phyloP scores from a whole-genome alignment of 2,329 filamentous ascomycete species.

The Fusarium nurragi region DNA sequence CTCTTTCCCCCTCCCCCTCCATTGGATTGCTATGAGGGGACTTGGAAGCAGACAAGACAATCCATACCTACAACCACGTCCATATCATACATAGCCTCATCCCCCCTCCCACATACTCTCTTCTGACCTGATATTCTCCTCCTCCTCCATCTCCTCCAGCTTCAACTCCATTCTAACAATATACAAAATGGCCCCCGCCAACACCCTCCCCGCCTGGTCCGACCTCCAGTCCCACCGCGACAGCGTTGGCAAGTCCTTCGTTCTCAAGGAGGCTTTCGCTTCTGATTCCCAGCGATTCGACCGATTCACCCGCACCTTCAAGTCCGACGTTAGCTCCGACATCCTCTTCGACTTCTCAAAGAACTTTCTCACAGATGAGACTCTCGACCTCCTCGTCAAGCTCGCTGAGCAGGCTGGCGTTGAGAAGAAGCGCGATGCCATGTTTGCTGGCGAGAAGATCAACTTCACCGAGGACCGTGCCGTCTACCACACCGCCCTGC shows the following conservation, averaged over 20 bases:
- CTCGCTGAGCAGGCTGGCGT: conserved; percentile 91
- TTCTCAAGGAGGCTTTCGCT: conserved; percentile 92
- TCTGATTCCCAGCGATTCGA: conserved; percentile 88
- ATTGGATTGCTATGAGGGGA: conserved; percentile 12
- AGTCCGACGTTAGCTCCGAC: conserved; percentile 82
- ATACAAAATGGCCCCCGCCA: conserved; percentile 77
- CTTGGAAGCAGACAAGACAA: conserved; percentile 19
- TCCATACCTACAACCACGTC: not conserved
- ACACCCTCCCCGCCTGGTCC: conserved; percentile 86
- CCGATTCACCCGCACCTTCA: conserved; percentile 88
- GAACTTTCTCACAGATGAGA: conserved; percentile 97
- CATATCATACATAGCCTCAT: conserved; percentile 25
- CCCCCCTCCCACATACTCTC: conserved; percentile 24
- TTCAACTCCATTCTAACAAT: not conserved
- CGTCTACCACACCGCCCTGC: conserved; percentile 93
- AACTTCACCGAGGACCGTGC: conserved; percentile 98
- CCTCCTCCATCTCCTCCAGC: not conserved
- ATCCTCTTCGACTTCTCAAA: conserved; percentile 99
- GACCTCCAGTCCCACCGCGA: conserved; percentile 92
- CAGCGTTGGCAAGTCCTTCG: conserved; percentile 84
- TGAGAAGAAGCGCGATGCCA: conserved; percentile 93
- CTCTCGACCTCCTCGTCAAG: conserved; percentile 84
- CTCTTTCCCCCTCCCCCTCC: conserved; percentile 26
- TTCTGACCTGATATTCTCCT: not conserved
- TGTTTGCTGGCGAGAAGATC: conserved; percentile 98